A percentile compares a stretch with the other conserved stretches of the same genome.
These are phyloP conservation scores for Phytophthora crassamura DNA, from an alignment of 352 stramenopile species.

Conservation along the genomic window DNA sequence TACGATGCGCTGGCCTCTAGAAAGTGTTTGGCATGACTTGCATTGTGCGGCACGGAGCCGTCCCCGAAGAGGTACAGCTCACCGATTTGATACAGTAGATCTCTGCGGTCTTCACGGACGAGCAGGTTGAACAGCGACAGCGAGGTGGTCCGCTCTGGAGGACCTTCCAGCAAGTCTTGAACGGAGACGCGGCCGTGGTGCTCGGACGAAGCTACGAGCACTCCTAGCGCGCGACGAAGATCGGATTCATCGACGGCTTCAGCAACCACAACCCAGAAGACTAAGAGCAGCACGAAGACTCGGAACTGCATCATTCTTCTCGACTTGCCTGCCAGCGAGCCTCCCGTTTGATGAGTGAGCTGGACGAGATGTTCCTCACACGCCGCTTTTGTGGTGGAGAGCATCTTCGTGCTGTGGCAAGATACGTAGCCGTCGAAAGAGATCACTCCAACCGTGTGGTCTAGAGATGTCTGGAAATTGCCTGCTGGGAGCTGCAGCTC, in stretches of 20 bases:
- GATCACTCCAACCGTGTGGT: conserved; percentile 5
- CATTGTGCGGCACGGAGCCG: conserved; percentile 18
- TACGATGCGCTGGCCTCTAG: conserved; percentile 48
- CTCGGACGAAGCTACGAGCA: conserved; percentile 18
- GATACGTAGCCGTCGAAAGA: conserved; percentile 12
- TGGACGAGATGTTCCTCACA: neutral
- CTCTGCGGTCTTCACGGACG: conserved; percentile 22
- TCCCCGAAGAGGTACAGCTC: conserved; percentile 44
- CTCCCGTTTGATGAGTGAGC: conserved; percentile 33
- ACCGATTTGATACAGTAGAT: conserved; percentile 46
- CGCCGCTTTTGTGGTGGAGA: conserved; percentile 23
- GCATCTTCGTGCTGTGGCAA: conserved; percentile 22
- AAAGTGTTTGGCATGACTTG: conserved; percentile 36
- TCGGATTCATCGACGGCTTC: conserved; percentile 17
- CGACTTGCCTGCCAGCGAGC: neutral
- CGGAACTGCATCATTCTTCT: conserved; percentile 21
- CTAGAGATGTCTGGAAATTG: conserved; percentile 13
- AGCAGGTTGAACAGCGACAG: conserved; percentile 36
- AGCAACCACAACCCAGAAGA: conserved; percentile 9
- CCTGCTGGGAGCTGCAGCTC: conserved; percentile 12
- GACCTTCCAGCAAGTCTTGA: conserved; percentile 25
- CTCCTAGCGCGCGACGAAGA: conserved; percentile 20
- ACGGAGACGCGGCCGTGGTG: conserved; percentile 3
- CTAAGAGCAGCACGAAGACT: conserved; percentile 17
- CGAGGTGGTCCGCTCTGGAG: conserved; percentile 20